phyloP scores from a whole-genome alignment of 345 rosid species.

The Excoecaria agallocha region DNA sequence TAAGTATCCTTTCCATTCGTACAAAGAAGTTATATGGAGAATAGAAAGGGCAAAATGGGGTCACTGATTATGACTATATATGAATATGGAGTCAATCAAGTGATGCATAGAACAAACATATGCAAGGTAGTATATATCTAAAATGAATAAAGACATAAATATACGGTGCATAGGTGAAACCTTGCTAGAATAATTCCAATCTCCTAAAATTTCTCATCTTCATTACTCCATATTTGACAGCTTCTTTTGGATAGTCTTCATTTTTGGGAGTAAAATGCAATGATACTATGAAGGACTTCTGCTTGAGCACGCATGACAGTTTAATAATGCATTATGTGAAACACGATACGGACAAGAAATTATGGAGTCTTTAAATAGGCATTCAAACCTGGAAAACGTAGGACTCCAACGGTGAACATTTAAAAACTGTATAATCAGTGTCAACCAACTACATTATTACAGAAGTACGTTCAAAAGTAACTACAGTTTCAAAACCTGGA shows the following conservation, averaged over 20 bases:
- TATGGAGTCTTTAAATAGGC: conserved; percentile 1
- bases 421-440: conserved; percentile 5
- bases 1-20: not conserved
- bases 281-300: not conserved
- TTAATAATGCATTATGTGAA: not conserved
- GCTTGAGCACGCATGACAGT: not conserved
- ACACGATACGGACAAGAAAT: not conserved
- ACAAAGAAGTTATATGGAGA: not conserved
- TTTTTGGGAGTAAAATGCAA: conserved; percentile 7
- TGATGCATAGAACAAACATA: conserved; percentile 14
- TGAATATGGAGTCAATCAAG: conserved; percentile 15
- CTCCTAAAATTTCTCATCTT: conserved; percentile 5
- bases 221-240: not conserved
- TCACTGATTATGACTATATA: conserved; percentile 14
- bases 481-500: conserved; percentile 4
- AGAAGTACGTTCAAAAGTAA: conserved; percentile 2
- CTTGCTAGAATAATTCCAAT: not conserved
- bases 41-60: conserved; percentile 6
- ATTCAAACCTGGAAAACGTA: conserved; percentile 7
- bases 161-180: conserved; percentile 9
- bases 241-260: not conserved
- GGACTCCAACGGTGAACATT: conserved; percentile 3
- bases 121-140: conserved; percentile 10
- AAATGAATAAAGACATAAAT: conserved; percentile 8
- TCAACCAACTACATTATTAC: conserved; percentile 18